Percentiles rank a stretch among this genome's conserved stretches.
Conservation (phyloP, 352 stramenopile genomes). For the Phytophthora melonis region DNA sequence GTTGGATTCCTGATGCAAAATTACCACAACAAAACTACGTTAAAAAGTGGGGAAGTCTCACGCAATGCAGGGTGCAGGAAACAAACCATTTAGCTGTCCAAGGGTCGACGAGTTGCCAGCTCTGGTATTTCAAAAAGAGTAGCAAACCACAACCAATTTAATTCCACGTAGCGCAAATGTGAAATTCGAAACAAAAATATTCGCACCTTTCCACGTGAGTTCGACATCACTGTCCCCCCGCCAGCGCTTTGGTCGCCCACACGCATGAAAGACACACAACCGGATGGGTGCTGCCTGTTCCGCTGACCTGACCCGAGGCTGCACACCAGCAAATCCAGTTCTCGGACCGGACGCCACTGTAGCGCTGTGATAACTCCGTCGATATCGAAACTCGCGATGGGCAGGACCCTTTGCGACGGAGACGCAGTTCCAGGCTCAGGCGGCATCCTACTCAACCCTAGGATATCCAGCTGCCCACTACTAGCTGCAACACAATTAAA, state of each 20-base stretch:
- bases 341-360: constrained; percentile 42
- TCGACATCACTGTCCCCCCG: constrained; percentile 13
- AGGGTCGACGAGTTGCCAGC: constrained; percentile 37
- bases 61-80: neutral
- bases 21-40: neutral
- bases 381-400: constrained; percentile 24
- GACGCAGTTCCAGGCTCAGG: neutral
- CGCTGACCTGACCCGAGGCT: constrained; percentile 21
- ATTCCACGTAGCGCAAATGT: neutral
- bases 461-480: constrained; percentile 30
- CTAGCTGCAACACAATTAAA: constrained; percentile 29
- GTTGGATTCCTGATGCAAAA: constrained; percentile 29
- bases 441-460: constrained; percentile 17
- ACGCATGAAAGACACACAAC: constrained; percentile 26
- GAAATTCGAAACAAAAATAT: neutral
- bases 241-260: constrained; percentile 15
- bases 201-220: constrained; percentile 18
- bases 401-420: constrained; percentile 11
- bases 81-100: constrained; percentile 46
- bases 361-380: constrained; percentile 37
- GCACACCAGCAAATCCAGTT: constrained; percentile 39
- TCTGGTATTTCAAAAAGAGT: constrained; percentile 10
- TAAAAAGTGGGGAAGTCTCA: neutral
- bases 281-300: constrained; percentile 6
- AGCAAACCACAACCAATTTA: neutral